phyloP scores from a whole-genome alignment of 2,329 filamentous ascomycete genomes.

The Trichoderma polysporum region DNA sequence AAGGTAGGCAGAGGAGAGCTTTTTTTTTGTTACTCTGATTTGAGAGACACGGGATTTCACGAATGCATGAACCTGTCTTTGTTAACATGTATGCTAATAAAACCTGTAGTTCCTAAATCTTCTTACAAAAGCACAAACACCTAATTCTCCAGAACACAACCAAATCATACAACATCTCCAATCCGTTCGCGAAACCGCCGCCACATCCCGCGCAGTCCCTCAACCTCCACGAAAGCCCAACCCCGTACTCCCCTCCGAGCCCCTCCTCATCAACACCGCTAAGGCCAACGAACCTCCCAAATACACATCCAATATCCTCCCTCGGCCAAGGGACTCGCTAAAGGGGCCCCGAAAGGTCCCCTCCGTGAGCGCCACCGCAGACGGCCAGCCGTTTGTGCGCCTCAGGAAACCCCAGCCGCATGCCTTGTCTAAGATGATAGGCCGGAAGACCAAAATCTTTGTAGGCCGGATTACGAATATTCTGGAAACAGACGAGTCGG shows the following conservation, averaged over 20 bases:
- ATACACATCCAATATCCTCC: conserved; percentile 49
- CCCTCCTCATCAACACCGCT: conserved; percentile 38
- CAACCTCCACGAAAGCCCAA: conserved; percentile 23
- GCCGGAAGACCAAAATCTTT: conserved; percentile 49
- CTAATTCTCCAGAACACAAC: conserved; percentile 41
- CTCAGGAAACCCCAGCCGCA: conserved; percentile 64
- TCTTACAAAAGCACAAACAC: conserved; percentile 38
- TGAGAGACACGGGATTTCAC: not conserved
- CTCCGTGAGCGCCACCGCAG: conserved; percentile 50
- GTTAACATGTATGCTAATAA: not conserved
- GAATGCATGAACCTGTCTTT: not conserved
- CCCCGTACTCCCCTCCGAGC: conserved; percentile 28
- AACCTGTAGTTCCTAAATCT: conserved; percentile 42
- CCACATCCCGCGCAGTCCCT: conserved; percentile 24
- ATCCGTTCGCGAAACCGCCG: conserved; percentile 32
- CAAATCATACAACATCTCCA: conserved; percentile 39
- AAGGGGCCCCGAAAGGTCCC: conserved; percentile 49
- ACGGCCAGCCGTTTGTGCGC: conserved; percentile 63
- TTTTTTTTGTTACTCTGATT: not conserved
- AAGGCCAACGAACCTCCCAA: conserved; percentile 39
- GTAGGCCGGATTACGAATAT: conserved; percentile 41
- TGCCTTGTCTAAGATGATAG: conserved; percentile 57
- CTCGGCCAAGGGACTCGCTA: conserved; percentile 50
- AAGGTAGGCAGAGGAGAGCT: conserved; percentile 42
- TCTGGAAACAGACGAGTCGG: conserved; percentile 41